phyloP scores from a whole-genome alignment of 148 eudicot species.

The Amaranthus palmeri region DNA sequence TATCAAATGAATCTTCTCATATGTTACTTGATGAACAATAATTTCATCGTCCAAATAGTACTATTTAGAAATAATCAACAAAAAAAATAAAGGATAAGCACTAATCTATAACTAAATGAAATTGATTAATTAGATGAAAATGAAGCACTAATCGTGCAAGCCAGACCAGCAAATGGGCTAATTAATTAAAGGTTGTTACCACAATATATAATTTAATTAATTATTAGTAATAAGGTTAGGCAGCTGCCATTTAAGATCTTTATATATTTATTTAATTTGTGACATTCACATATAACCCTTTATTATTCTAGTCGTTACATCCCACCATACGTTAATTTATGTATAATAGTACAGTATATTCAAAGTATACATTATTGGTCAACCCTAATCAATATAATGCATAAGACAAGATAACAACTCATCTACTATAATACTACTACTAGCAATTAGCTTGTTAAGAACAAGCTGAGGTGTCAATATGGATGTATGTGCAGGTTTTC shows the following conservation, averaged over 20 bases:
- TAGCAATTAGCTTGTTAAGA: not conserved
- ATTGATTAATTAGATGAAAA: not conserved
- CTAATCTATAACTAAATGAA: not conserved
- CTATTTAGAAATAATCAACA: too few species aligned
- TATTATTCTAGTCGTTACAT: not conserved
- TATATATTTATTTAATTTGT: not conserved
- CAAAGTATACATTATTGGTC: not conserved
- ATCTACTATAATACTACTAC: not conserved
- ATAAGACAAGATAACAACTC: not conserved
- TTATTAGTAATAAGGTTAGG: too few species aligned
- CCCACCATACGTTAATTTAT: not conserved
- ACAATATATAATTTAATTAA: not conserved
- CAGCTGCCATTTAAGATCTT: too few species aligned
- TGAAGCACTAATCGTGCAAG: constrained; percentile 7
- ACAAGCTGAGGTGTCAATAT: too few species aligned
- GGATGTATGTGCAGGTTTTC: too few species aligned
- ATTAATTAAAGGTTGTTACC: not conserved
- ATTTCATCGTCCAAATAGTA: too few species aligned
- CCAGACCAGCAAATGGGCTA: not conserved
- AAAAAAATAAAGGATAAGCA: not conserved
- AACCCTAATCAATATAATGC: not conserved
- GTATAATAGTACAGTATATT: not conserved
- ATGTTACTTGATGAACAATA: too few species aligned
- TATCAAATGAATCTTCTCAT: too few species aligned
- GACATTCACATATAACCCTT: not conserved